Evolutionary conservation across 73 alveolate species (phyloP), one percentile per base, ranked within the genome.

Genomic region (Tetrahymena elliotti): DNA sequence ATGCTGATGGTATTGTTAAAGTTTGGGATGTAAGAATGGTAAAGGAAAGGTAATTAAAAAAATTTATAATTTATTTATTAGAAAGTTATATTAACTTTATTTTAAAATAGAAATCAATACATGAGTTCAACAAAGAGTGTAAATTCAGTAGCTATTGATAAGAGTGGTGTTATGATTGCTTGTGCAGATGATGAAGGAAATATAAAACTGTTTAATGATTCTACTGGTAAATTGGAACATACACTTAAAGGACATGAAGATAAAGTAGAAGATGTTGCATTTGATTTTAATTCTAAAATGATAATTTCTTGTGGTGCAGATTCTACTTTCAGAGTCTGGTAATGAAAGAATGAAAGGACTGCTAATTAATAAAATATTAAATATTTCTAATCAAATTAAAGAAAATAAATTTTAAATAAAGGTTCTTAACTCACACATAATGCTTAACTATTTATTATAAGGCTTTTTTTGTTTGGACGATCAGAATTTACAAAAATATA

Each of bases 11-110:
- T 92, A 98, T 98, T 38, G 99, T 98, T 35, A 99, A 98, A 97
- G 96, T 99, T 92, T 99, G 99, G 99, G 99, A 99, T 97, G 99
- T 98, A 35, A 97, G 99, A 95, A 99, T 98, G 98, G 99, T 99
- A 24, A 97, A 98, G 83, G 99, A 99, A 96, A 96, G 98, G 93
- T 95, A 97, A 52, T 8, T 4, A 68, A 68, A 68, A 10, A 31
- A 24, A 18, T 68, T 68, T 6, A n/a, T 68, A 68, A 2, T 68
- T 31, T 27, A 68, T n/a, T 7, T 68, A n/a, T n/a, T n/a, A n/a
- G 20, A 6, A 1, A 68, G 10, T 68, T 68, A 27, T 22, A 22
- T 12, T 24, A 7, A 68, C 6, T 24, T 24, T 10, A 12, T 47
- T 68, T 18, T 27, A 68, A 27, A 68, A 40, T 40, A 68, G 88